Percentiles rank a stretch among this genome's conserved stretches.
These are phyloP conservation scores for Oryza officinalis DNA, from an alignment of 176 grass and related monocot genomes.

Conservation along the genomic window DNA sequence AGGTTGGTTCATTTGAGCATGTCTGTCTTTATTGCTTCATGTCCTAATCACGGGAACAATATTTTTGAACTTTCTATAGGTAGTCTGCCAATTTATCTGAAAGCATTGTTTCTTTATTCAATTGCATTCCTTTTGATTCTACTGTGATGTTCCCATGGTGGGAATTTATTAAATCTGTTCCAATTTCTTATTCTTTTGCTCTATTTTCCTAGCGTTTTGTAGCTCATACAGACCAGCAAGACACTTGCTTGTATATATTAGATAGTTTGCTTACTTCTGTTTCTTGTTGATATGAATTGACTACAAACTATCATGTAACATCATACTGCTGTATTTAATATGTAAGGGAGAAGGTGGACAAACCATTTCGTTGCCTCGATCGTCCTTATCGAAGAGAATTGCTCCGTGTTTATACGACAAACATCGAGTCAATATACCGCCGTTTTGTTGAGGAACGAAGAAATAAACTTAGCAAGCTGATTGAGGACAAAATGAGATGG, in stretches of 20 bases:
- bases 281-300: slow-evolving; percentile 19
- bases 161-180: neutral
- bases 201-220: neutral
- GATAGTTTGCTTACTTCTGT: slow-evolving; percentile 11
- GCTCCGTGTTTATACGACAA: slow-evolving; percentile 84
- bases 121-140: slow-evolving; percentile 8
- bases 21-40: slow-evolving; percentile 2
- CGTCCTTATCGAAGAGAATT: slow-evolving; percentile 90
- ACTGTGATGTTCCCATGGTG: neutral
- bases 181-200: slow-evolving; percentile 15
- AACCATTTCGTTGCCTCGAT: slow-evolving; percentile 89
- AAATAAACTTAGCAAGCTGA: slow-evolving; percentile 79
- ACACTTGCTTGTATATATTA: slow-evolving; percentile 13
- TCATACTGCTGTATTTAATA: slow-evolving; percentile 37
- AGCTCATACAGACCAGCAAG: neutral
- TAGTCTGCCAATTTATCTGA: slow-evolving; percentile 12
- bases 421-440: slow-evolving; percentile 86
- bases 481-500: slow-evolving; percentile 91
- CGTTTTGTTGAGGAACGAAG: slow-evolving; percentile 88
- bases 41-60: neutral
- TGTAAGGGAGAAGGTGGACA: slow-evolving; percentile 85
- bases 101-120: slow-evolving; percentile 28
- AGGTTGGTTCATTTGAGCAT: neutral
- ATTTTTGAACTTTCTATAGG: slow-evolving; percentile 17
- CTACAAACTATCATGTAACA: slow-evolving; percentile 35